Base-by-base conservation (phyloP, 2,329 filamentous ascomycete species). In the Diaporthe citri region DNA sequence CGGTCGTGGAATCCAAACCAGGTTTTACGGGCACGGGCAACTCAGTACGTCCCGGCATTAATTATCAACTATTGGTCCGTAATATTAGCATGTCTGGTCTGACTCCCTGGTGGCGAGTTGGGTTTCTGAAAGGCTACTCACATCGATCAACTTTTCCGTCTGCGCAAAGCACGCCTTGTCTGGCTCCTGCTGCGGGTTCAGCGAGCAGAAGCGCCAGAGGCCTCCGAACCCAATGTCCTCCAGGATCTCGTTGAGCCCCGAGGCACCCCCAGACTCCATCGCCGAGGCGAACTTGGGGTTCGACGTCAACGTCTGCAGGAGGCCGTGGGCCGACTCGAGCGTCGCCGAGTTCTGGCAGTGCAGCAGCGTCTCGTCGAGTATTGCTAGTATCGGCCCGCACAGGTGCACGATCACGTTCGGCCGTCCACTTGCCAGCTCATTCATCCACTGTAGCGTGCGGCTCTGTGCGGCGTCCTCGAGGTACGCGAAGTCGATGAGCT, bases 401-500 rank as follows among this genome's bases (percentile, higher is more conserved):
- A 94, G 80, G 75, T 90, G 87, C 59, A 89, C 78, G 34, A 93
- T 85, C 12, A 93, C 90, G 10, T 85, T 82, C 3, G 91, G 90
- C 31, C 91, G 85, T 28, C 85, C 85, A 13, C 81, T 79, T 4
- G 91, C 90, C 39, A 93, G 82, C 67, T 88, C 85, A 70, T 89
- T 90, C 48, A 94, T 85, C 90, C 91, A 93, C 22, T 84, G 80
- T 4, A 94, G 83, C 22, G 86, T 89, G 20, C 90, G 86, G 57
- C 88, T 88, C 80, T 93, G 92, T 25, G 91, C 86, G 2, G 85
- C 85, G 73, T 93, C 91, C 74, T 93, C 92, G 10, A 93, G 83
- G 74, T 89, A 89, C 73, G 90, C 88, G 79, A 94, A 93, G 79
- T 94, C 92, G 13, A 93, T 88, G 56, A 93, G 85, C 79, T 90